Evolutionary conservation across 768 basidiomycete genomes (phyloP).

Genomic region (Xanthoconium stramineum): DNA sequence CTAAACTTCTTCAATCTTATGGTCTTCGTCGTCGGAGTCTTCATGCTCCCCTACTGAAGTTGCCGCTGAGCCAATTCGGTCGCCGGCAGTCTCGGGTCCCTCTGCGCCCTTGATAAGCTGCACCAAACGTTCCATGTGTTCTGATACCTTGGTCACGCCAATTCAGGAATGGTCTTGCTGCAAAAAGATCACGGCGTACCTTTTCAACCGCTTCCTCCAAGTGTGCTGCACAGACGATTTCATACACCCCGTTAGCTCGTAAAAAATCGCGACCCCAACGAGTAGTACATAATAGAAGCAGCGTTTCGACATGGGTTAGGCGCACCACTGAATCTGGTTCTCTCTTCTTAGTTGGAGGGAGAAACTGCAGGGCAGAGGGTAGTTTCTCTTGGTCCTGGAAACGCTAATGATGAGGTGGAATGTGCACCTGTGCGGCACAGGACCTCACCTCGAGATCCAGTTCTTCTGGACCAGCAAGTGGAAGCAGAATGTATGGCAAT

Average conservation of each 20-base stretch:
- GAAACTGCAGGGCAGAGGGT: conserved; percentile 80
- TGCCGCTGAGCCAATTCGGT: conserved; percentile 32
- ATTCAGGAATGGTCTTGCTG: background rate
- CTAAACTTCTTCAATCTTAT: conserved; percentile 74
- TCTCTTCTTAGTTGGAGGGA: conserved; percentile 78
- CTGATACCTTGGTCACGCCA: conserved; percentile 56
- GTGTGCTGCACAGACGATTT: conserved; percentile 77
- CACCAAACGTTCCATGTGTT: conserved; percentile 86
- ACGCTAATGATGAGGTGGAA: background rate
- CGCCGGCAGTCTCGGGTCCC: conserved; percentile 43
- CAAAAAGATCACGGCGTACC: conserved; percentile 38
- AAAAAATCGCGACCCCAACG: conserved; percentile 84
- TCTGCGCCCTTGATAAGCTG: conserved; percentile 81
- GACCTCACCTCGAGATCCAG: conserved; percentile 77
- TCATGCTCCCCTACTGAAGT: conserved; percentile 20
- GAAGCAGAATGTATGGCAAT: conserved; percentile 81
- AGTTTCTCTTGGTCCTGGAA: conserved; percentile 83
- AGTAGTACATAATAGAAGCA: conserved; percentile 86
- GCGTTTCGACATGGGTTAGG: conserved; percentile 81
- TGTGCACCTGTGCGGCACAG: background rate
- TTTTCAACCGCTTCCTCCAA: conserved; percentile 75
- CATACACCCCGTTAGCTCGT: conserved; percentile 80
- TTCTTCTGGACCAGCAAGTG: conserved; percentile 93
- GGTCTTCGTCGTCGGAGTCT: conserved; percentile 60
- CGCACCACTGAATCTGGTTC: conserved; percentile 77